Conservation (phyloP, 2,329 filamentous ascomycete genomes). For the Colletotrichum lindemuthianum region DNA sequence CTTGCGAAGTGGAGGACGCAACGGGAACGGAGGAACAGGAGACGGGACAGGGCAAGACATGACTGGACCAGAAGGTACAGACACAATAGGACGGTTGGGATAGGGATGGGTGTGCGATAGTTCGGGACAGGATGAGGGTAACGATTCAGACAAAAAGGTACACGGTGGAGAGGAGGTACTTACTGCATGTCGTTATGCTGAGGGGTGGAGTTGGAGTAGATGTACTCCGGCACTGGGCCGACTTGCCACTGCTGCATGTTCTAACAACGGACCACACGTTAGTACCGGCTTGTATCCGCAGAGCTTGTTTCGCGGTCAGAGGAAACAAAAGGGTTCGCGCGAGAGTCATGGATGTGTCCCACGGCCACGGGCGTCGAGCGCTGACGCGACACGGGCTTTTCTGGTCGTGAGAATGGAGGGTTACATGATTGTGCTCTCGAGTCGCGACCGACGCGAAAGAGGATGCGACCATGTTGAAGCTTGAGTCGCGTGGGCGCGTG, state of each 20-base stretch:
- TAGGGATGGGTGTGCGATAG: too few relatives aligned
- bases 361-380: constrained; percentile 18
- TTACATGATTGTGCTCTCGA: constrained; percentile 23
- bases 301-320: constrained; percentile 21
- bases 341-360: constrained; percentile 24
- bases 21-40: constrained; percentile 44
- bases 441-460: constrained; percentile 2
- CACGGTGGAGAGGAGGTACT: constrained; percentile 52
- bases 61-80: constrained; percentile 18
- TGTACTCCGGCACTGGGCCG: constrained; percentile 68
- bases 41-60: constrained; percentile 45
- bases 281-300: constrained; percentile 29
- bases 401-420: background rate
- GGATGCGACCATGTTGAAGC: background rate
- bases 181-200: constrained; percentile 68
- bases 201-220: constrained; percentile 62
- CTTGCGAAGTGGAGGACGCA: constrained; percentile 37
- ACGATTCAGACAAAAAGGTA: too few relatives aligned
- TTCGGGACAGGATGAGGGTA: constrained; percentile 36
- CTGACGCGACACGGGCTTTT: constrained; percentile 28
- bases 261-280: constrained; percentile 44
- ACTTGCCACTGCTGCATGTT: constrained; percentile 72
- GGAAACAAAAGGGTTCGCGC: constrained; percentile 29
- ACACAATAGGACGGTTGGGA: background rate
- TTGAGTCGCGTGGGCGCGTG: background rate